Conservation (phyloP, 2,329 filamentous ascomycete genomes). For the Diaporthe velutina region DNA sequence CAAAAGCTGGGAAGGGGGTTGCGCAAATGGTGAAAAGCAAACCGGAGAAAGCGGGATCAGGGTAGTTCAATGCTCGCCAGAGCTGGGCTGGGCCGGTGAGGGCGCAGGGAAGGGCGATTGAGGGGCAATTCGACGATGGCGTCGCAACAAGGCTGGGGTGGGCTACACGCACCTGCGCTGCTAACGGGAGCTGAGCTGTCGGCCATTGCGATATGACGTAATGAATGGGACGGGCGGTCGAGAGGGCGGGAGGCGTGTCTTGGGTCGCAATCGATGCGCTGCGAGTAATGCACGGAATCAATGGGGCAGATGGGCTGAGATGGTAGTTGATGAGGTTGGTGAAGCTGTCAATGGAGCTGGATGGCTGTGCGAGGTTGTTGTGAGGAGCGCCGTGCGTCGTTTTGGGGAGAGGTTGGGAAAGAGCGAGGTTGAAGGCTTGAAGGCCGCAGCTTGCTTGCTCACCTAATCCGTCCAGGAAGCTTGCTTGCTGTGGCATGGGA, state of each 20-base stretch:
- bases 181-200: constrained; percentile 37
- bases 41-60: background rate
- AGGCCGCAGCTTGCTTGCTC: constrained; percentile 19
- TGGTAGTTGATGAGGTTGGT: constrained; percentile 8
- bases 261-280: constrained; percentile 34
- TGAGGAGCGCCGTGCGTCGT: constrained; percentile 24
- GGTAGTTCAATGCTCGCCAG: constrained; percentile 14
- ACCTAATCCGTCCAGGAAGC: constrained; percentile 22
- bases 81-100: constrained; percentile 13
- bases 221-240: constrained; percentile 24
- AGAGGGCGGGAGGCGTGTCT: constrained; percentile 15
- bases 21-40: constrained; percentile 18
- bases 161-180: constrained; percentile 39
- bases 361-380: constrained; percentile 11
- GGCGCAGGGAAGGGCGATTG: background rate
- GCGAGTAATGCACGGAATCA: background rate
- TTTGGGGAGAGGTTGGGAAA: constrained; percentile 20
- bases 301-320: background rate
- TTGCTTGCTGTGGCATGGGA: no score
- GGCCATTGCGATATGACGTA: constrained; percentile 42
- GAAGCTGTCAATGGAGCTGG: constrained; percentile 7
- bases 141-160: constrained; percentile 15
- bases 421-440: constrained; percentile 26
- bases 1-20: background rate
- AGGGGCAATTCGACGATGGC: background rate